A percentile compares a stretch with the other conserved stretches of the same genome.
phyloP scores from a whole-genome alignment of 495 filamentous ascomycete species.

The Penicillium macrosclerotiorum region DNA sequence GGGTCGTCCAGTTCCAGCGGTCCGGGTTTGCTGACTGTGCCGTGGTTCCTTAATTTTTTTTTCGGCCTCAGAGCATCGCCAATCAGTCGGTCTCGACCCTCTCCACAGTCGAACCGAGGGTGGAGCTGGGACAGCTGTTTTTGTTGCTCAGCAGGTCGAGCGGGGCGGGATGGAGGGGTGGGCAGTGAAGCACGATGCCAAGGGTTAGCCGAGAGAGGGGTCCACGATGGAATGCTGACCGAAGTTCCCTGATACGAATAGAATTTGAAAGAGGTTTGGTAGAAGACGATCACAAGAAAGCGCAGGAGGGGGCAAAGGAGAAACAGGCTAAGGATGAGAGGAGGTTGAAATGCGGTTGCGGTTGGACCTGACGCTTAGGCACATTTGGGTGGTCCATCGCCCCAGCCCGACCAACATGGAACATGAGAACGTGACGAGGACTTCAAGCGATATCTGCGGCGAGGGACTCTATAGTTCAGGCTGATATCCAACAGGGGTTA shows the following conservation, averaged over 20 bases:
- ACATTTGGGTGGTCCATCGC: neutral
- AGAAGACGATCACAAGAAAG: too few species aligned
- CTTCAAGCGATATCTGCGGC: too few species aligned
- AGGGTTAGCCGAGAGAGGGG: constrained; percentile 4
- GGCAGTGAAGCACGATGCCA: neutral
- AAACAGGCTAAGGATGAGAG: too few species aligned
- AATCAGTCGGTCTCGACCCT: constrained; percentile 32
- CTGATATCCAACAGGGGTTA: too few species aligned
- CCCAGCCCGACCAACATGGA: too few species aligned
- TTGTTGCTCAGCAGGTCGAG: constrained; percentile 12
- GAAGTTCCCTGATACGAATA: too few species aligned
- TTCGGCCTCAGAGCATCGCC: constrained; percentile 23
- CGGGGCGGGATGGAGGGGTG: constrained; percentile 17
- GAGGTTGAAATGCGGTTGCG: neutral
- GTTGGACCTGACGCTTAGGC: neutral
- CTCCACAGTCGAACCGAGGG: constrained; percentile 31
- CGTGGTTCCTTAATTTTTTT: constrained; percentile 17
- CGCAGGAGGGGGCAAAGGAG: too few species aligned
- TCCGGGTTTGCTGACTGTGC: constrained; percentile 22
- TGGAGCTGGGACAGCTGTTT: constrained; percentile 26
- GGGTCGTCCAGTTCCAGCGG: constrained; percentile 22
- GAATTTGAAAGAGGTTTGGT: neutral
- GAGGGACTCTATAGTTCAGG: too few species aligned
- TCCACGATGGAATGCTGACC: neutral
- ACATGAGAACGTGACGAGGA: too few species aligned